These are phyloP conservation scores for Daldinia vernicosa DNA, from an alignment of 495 filamentous ascomycete genomes.

Conservation along the genomic window DNA sequence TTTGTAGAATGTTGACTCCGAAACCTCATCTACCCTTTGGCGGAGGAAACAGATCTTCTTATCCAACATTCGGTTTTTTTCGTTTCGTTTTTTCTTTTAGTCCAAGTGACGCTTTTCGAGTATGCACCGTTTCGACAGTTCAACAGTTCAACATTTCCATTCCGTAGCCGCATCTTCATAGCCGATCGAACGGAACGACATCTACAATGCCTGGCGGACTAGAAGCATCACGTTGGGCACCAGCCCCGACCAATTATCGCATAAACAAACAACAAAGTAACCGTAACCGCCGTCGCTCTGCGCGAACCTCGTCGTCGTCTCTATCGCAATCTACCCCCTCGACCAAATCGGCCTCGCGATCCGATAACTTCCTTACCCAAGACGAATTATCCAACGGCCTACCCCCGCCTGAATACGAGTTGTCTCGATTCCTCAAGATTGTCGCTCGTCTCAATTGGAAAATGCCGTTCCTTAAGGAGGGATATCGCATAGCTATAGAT, in stretches of 20 bases:
- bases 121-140: background rate
- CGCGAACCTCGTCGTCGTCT: background rate
- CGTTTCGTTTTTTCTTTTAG: background rate
- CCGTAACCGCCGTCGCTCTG: background rate
- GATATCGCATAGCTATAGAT: slow-evolving; percentile 59
- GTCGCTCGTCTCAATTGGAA: slow-evolving; percentile 68
- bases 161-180: background rate
- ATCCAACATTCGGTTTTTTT: background rate
- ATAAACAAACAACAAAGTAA: background rate
- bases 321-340: background rate
- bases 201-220: background rate
- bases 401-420: slow-evolving; percentile 52
- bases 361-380: background rate
- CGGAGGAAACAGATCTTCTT: background rate
- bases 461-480: slow-evolving; percentile 62
- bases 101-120: background rate
- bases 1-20: background rate
- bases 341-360: background rate
- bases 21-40: background rate
- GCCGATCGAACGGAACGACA: background rate
- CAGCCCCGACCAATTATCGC: background rate
- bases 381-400: background rate
- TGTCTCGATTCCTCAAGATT: slow-evolving; percentile 65
- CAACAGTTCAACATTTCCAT: background rate
- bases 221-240: slow-evolving; percentile 3